Evolutionary conservation across 495 filamentous ascomycete genomes (phyloP).

Genomic region (Xylona heveae): DNA sequence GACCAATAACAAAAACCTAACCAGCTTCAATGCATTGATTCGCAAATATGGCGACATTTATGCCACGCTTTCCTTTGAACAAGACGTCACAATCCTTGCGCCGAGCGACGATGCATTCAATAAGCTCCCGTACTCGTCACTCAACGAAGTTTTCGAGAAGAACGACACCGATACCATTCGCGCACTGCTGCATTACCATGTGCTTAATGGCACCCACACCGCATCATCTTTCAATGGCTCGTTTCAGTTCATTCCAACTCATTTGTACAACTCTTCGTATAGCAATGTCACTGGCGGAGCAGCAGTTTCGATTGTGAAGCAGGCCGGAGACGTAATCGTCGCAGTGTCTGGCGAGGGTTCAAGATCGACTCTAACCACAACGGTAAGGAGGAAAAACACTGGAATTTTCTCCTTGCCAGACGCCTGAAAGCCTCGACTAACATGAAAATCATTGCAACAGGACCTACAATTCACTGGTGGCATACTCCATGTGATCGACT

Average conservation of each 20-base stretch:
- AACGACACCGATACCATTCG: slow-evolving; percentile 15
- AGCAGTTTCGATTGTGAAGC: slow-evolving; percentile 17
- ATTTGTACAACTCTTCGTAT: slow-evolving; percentile 27
- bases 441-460: slow-evolving; percentile 14
- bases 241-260: slow-evolving; percentile 30
- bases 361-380: slow-evolving; percentile 13
- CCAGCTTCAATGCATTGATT: slow-evolving; percentile 1
- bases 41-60: no score
- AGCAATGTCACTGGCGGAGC: slow-evolving; percentile 28
- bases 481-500: slow-evolving; percentile 43
- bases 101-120: slow-evolving; percentile 37
- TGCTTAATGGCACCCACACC: slow-evolving; percentile 31
- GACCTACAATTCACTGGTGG: slow-evolving; percentile 41
- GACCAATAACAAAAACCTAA: slow-evolving; percentile 3
- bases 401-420: slow-evolving; percentile 11
- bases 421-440: not conserved
- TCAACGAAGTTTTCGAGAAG: slow-evolving; percentile 10
- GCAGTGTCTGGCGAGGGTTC: slow-evolving; percentile 8
- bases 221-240: slow-evolving; percentile 19
- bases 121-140: slow-evolving; percentile 15
- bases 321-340: slow-evolving; percentile 10
- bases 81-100: slow-evolving; percentile 41
- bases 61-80: not conserved
- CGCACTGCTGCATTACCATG: slow-evolving; percentile 40
- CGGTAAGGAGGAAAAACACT: slow-evolving; percentile 10